Conservation (phyloP, 768 basidiomycete genomes). For the Lactarius evosmus region DNA sequence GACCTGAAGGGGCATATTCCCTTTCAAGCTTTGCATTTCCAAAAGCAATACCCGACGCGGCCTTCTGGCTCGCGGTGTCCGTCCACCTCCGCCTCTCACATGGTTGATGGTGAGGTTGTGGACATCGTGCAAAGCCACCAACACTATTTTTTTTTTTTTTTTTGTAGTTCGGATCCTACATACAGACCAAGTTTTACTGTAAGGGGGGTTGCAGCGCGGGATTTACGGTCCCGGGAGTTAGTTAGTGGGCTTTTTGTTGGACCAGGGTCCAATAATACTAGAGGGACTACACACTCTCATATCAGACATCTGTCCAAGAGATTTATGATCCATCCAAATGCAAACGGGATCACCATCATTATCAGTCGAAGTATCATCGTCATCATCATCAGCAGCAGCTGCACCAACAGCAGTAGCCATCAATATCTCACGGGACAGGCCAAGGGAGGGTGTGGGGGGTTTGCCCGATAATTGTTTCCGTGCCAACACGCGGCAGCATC, state of each 20-base stretch:
- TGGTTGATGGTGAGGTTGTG: neutral
- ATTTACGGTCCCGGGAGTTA: neutral
- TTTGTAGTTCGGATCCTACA: neutral
- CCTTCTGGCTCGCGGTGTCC: neutral
- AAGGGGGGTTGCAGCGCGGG: neutral
- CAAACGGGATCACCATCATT: neutral
- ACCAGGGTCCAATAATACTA: too few species aligned
- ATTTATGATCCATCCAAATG: neutral
- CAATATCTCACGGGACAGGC: neutral
- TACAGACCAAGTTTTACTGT: neutral
- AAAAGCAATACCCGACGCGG: neutral
- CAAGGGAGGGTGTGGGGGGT: neutral
- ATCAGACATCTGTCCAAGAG: neutral
- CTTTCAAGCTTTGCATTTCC: neutral
- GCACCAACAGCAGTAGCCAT: neutral
- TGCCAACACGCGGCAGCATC: conserved; percentile 3
- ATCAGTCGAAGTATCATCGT: neutral
- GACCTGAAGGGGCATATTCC: neutral
- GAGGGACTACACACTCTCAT: too few species aligned
- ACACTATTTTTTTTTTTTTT: neutral
- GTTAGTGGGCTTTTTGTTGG: neutral
- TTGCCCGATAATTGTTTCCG: conserved; percentile 1
- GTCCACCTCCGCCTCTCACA: neutral
- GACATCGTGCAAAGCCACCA: neutral
- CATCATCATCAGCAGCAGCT: neutral